phyloP scores from a whole-genome alignment of 2,329 filamentous ascomycete species.

The Fusarium metavorans region DNA sequence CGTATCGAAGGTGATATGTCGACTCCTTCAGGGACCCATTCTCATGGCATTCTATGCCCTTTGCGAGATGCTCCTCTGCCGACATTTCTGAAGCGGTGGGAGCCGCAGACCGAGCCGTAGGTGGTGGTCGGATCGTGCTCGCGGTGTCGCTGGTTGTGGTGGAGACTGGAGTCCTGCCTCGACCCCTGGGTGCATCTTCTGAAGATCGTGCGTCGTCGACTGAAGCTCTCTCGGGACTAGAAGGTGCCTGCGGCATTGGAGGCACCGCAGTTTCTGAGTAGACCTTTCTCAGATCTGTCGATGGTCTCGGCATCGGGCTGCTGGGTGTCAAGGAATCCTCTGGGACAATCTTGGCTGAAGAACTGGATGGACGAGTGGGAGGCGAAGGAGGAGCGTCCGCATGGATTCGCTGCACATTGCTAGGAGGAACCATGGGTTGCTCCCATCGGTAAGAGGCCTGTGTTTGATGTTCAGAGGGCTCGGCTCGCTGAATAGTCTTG shows the following conservation, averaged over 20 bases:
- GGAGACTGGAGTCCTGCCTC: constrained; percentile 61
- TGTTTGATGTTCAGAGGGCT: constrained; percentile 66
- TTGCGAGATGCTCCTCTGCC: constrained; percentile 88
- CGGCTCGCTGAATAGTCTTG: constrained; percentile 78
- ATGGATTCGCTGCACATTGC: constrained; percentile 57
- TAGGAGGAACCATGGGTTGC: constrained; percentile 58
- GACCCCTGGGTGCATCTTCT: constrained; percentile 63
- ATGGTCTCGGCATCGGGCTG: constrained; percentile 57
- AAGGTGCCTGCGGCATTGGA: constrained; percentile 57
- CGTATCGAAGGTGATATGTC: constrained; percentile 93
- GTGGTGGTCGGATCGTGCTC: constrained; percentile 60
- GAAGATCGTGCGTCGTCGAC: constrained; percentile 58
- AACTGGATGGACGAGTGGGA: constrained; percentile 70
- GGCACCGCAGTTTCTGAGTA: constrained; percentile 58
- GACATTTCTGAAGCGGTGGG: constrained; percentile 77
- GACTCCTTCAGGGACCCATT: constrained; percentile 90
- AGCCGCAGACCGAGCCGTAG: constrained; percentile 59
- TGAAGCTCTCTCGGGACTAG: constrained; percentile 60
- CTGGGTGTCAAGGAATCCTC: constrained; percentile 52
- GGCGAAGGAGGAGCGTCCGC: constrained; percentile 69
- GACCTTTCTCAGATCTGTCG: constrained; percentile 63
- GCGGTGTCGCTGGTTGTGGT: constrained; percentile 65
- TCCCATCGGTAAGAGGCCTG: constrained; percentile 73
- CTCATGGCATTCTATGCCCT: constrained; percentile 91
- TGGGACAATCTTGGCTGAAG: constrained; percentile 55